Base-by-base conservation (phyloP, 2,329 filamentous ascomycete genomes). In the Aureobasidium lini region DNA sequence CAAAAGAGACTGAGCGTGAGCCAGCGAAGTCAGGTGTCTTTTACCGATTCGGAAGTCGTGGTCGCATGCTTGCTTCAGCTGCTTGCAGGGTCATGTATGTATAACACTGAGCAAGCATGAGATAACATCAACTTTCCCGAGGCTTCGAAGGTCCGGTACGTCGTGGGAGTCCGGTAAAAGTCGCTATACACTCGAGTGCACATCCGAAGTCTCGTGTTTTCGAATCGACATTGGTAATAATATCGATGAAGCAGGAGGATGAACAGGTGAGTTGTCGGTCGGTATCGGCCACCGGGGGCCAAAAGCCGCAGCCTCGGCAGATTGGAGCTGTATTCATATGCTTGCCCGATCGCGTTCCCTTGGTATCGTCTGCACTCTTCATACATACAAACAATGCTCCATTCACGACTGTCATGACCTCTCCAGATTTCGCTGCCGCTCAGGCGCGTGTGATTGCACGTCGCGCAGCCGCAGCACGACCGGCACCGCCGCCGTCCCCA, bases 401-500 rank as follows among this genome's bases (percentile, higher is more conserved):
- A 29, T 48, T 9, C n/a, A 11, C 23, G 16, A 48, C 34, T n/a
- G 40, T 18, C 50, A 82, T 83, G 80, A 80, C 77, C 64, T 78
- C 80, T 59, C 77, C 81, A 70, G 88, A 88, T 75, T 96, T 96
- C 76, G 87, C 89, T 73, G 87, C 90, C 72, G 93, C 93, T 65
- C 92, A 96, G 77, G 83, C 89, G 76, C 89, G 92, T 72, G 85
- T 96, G 62, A 82, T 88, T 65, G 87, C 88, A 66, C 89, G 91
- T 68, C 89, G 90, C 68, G 83, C 84, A 70, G 85, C 86, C 58
- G 84, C 82, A 67, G 78, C 83, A 60, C 81, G 79, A 53, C 72
- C 83, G 64, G 76, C 78, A 54, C 72, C 78, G 57, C 62, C 63
- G 29, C 64, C 69, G 39, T 64, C 72, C 62, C 10, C 57, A 57